phyloP scores from a whole-genome alignment of 2,329 filamentous ascomycete species.

The Calonectria pteridis region DNA sequence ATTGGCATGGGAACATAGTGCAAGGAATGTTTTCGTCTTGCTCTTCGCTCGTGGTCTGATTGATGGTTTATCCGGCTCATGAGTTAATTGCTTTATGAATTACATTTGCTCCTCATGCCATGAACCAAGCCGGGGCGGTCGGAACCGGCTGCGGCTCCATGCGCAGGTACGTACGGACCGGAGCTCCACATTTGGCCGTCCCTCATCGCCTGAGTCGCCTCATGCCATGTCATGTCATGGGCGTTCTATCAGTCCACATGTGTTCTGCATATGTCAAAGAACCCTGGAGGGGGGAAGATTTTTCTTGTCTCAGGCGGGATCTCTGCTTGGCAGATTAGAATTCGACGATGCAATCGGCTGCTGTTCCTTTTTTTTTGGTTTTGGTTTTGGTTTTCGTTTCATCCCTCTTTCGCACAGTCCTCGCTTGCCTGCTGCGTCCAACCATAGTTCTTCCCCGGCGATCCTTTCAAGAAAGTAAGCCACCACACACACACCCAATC shows the following conservation, averaged over 20 bases:
- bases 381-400: not conserved
- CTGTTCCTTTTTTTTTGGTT: not conserved
- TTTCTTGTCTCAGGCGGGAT: not conserved
- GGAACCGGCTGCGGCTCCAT: slow-evolving; percentile 11
- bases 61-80: not conserved
- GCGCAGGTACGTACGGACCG: slow-evolving; percentile 7
- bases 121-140: not conserved
- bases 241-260: slow-evolving; percentile 3
- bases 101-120: not conserved
- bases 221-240: not conserved
- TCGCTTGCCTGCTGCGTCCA: not conserved
- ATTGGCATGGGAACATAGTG: not conserved
- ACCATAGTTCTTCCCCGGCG: not conserved
- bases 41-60: not conserved
- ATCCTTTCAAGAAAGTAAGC: slow-evolving; percentile 1
- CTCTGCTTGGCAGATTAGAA: slow-evolving; percentile 3
- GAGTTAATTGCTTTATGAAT: slow-evolving; percentile 6
- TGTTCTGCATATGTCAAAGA: slow-evolving; percentile 8
- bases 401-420: not conserved
- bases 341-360: not conserved
- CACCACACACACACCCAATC: not conserved
- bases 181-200: slow-evolving; percentile 11
- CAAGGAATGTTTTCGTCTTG: not conserved
- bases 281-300: not conserved
- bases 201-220: not conserved